Conservation (phyloP, 2,329 filamentous ascomycete species). For the Tothia fuscella region DNA sequence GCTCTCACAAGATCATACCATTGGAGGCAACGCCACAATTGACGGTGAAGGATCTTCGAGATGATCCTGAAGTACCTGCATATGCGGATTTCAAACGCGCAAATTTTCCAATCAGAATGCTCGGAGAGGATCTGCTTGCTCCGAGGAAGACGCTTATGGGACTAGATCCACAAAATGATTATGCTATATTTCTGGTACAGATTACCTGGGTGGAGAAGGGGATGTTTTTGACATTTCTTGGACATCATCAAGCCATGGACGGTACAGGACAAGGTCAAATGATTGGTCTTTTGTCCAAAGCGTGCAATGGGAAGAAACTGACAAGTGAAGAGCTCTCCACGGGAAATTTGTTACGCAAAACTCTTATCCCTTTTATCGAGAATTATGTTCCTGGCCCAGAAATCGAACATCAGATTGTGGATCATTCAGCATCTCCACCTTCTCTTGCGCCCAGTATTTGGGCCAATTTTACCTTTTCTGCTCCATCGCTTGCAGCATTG, state of each 20-base stretch:
- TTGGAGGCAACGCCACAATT: conserved; percentile 24
- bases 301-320: conserved; percentile 34
- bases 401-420: conserved; percentile 24
- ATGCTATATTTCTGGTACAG: conserved; percentile 35
- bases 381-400: conserved; percentile 26
- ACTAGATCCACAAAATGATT: conserved; percentile 13
- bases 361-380: conserved; percentile 30
- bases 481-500: conserved; percentile 25
- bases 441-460: conserved; percentile 21
- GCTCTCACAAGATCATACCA: conserved; percentile 29
- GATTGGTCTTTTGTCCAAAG: conserved; percentile 38
- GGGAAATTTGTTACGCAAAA: conserved; percentile 31
- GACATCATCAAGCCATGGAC: conserved; percentile 40
- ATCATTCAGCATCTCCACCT: conserved; percentile 13
- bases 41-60: conserved; percentile 32
- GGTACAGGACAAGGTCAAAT: conserved; percentile 37
- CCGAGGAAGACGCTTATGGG: conserved; percentile 30
- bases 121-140: conserved; percentile 34
- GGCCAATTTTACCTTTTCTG: conserved; percentile 34
- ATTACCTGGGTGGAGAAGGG: conserved; percentile 38
- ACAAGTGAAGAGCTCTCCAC: conserved; percentile 30
- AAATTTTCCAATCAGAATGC: conserved; percentile 35
- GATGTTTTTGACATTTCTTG: conserved; percentile 37
- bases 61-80: conserved; percentile 24
- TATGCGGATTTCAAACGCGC: conserved; percentile 28